Base-by-base conservation (phyloP, 2,329 filamentous ascomycete species). In the Talaromyces sp. region DNA sequence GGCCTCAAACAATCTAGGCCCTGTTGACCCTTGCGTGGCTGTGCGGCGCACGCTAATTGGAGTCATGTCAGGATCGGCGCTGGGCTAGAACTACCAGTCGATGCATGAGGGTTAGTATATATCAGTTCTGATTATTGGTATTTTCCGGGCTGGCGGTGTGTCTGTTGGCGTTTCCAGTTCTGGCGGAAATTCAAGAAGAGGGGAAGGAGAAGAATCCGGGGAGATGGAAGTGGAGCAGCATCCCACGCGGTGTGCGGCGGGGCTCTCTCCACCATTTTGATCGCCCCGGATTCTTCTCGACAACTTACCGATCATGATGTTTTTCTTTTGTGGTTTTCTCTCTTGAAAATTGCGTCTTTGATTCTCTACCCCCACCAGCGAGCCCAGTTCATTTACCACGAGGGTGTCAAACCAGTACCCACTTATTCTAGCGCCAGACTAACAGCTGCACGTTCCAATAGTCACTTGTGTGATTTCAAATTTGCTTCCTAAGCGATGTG, bases 141-240 rank as follows among this genome's bases (percentile, higher is more conserved):
- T 30, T 24, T 20, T 46, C 33, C 45, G n/a, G 30, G 14, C 20
- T 19, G 39, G 35, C 35, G 24, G 33, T 36, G 22, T 39, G 13
- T 39, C 7, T 14, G 7, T 17, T 47, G 40, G 9, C 10, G 20
- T 32, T 24, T 29, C 24, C 33, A 16, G 32, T 24, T 27, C 30
- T 16, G 14, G 14, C 32, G 45, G 45, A 39, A 42, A 42, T 13
- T 39, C 11, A 16, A 36, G 30, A 42, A 45, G 41, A 24, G 47
- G 49, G 6, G 22, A 20, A 47, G 54, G 58, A 60, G 54, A 56
- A 56, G 40, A 57, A 61, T 60, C 50, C 56, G 52, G 49, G 37
- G 41, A 44, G 49, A 27, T 19, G 32, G 40, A 45, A 33, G 52
- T 45, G 39, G 44, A 55, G 46, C 20, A 44, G 11, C 55, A 35